Evolutionary conservation across 2,329 filamentous ascomycete species (phyloP).

Genomic region (Metarhizium humberi): DNA sequence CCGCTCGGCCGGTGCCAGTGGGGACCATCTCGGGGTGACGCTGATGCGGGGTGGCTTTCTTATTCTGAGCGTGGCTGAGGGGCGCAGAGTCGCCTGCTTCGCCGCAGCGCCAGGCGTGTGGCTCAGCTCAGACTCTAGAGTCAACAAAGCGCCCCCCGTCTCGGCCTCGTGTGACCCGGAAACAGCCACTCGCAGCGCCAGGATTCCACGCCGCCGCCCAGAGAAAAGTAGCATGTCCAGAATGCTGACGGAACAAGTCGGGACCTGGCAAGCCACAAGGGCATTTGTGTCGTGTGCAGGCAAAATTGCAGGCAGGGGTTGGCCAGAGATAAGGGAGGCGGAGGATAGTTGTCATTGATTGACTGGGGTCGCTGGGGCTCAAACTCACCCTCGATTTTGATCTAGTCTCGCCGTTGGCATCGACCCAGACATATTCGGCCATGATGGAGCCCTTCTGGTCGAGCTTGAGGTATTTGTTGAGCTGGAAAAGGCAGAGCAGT

Average conservation of each 20-base stretch:
- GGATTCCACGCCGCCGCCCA: neutral
- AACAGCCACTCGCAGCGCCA: neutral
- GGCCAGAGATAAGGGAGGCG: neutral
- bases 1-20: neutral
- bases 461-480: conserved; percentile 85
- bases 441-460: conserved; percentile 83
- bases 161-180: neutral
- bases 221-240: neutral
- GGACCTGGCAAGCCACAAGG: neutral
- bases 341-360: neutral
- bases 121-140: neutral
- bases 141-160: neutral
- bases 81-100: neutral
- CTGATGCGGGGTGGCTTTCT: neutral
- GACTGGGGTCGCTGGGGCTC: neutral
- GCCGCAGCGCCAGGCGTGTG: neutral
- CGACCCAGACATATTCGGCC: conserved; percentile 97
- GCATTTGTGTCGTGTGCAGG: neutral
- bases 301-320: neutral
- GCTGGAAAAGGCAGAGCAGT: conserved; percentile 37
- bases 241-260: conserved; percentile 1
- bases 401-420: conserved; percentile 70
- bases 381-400: conserved; percentile 89
- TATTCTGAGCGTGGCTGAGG: neutral
- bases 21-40: neutral